Percentiles rank a stretch among this genome's conserved stretches.
phyloP scores from a whole-genome alignment of 75 land plant species.

The Picea glauca region DNA sequence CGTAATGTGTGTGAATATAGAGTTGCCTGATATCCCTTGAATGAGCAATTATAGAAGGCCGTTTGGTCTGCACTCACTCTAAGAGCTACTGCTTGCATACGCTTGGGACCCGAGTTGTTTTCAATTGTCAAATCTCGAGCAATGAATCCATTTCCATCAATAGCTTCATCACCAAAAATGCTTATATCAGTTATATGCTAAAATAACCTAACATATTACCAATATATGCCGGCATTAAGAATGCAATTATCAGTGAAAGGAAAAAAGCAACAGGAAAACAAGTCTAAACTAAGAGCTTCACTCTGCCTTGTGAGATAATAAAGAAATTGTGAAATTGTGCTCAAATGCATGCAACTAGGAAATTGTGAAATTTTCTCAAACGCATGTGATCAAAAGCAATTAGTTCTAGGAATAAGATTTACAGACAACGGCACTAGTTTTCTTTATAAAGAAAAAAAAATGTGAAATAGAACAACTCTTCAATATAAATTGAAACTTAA shows the following conservation, averaged over 20 bases:
- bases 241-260: background rate
- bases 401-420: background rate
- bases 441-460: too few species aligned
- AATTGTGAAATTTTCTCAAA: background rate
- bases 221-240: background rate
- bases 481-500: background rate
- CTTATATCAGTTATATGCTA: background rate
- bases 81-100: constrained; percentile 64
- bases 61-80: constrained; percentile 39
- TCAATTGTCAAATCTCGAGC: constrained; percentile 43
- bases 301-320: too few species aligned
- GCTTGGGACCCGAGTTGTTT: constrained; percentile 57
- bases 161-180: constrained; percentile 14
- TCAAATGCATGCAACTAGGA: too few species aligned
- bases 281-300: background rate
- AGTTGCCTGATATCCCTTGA: constrained; percentile 58
- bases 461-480: background rate
- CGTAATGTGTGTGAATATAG: constrained; percentile 53
- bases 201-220: background rate
- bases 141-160: constrained; percentile 52
- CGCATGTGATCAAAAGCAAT: background rate
- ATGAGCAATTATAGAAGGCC: constrained; percentile 39
- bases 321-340: background rate
- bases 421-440: too few species aligned
- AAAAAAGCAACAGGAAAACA: background rate